Conservation (phyloP, 1,284 basidiomycete genomes). For the Cutaneotrichosporon daszewskae region DNA sequence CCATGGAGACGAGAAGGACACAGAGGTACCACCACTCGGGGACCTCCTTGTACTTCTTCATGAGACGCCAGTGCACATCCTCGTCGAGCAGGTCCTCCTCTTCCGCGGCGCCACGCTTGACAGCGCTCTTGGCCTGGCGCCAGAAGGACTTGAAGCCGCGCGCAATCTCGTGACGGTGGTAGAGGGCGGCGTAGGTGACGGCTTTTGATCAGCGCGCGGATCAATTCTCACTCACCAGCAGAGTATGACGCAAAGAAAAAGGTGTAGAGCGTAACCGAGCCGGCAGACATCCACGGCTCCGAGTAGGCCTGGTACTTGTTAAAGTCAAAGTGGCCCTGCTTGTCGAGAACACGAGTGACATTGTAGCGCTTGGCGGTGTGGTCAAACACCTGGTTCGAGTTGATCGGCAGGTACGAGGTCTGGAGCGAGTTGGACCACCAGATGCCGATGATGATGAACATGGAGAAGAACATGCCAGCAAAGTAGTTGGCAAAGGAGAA, state of each 20-base stretch:
- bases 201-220: too few relatives aligned
- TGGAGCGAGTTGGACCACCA: conserved; percentile 32
- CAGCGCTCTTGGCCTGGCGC: conserved; percentile 10
- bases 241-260: conserved; percentile 40
- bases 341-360: conserved; percentile 37
- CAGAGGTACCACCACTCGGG: conserved; percentile 68
- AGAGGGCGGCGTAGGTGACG: conserved; percentile 45
- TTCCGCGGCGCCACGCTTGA: not conserved
- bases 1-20: conserved; percentile 58
- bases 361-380: conserved; percentile 35
- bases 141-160: conserved; percentile 40
- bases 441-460: conserved; percentile 22
- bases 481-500: conserved; percentile 32
- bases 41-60: conserved; percentile 62
- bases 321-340: too few relatives aligned
- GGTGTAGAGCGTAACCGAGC: conserved; percentile 33
- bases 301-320: conserved; percentile 39
- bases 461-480: conserved; percentile 24
- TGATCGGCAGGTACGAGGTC: conserved; percentile 37
- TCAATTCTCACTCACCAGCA: too few relatives aligned
- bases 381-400: conserved; percentile 25
- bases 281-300: conserved; percentile 34
- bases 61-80: conserved; percentile 32
- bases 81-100: conserved; percentile 21
- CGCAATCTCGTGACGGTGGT: conserved; percentile 47